These are phyloP conservation scores for Anacardium occidentale DNA, from an alignment of 345 rosid species.

Conservation along the genomic window DNA sequence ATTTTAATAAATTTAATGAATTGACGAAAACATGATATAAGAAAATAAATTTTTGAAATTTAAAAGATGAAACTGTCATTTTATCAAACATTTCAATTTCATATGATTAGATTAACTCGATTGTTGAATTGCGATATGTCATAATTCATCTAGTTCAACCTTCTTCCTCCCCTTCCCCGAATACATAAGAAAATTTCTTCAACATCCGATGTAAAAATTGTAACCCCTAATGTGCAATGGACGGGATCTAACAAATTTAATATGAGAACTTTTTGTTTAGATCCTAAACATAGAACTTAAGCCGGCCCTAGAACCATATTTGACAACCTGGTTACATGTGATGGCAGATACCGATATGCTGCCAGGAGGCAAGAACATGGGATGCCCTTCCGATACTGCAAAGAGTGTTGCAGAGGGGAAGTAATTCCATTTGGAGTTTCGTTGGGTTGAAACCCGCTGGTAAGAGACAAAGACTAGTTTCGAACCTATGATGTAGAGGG, in stretches of 20 bases:
- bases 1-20: too few relatives aligned
- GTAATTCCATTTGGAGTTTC: slow-evolving; percentile 83
- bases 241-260: too few relatives aligned
- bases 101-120: too few relatives aligned
- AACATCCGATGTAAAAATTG: slow-evolving; percentile 31
- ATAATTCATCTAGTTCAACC: too few relatives aligned
- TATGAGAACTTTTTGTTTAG: too few relatives aligned
- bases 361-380: slow-evolving; percentile 93
- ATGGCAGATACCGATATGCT: slow-evolving; percentile 74
- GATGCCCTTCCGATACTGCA: slow-evolving; percentile 67
- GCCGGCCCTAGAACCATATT: slow-evolving; percentile 45
- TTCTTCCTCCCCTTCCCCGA: not conserved
- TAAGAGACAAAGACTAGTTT: slow-evolving; percentile 73
- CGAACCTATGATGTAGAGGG: slow-evolving; percentile 85
- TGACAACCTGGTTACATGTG: slow-evolving; percentile 59
- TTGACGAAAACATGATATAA: too few relatives aligned
- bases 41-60: too few relatives aligned
- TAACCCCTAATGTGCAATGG: slow-evolving; percentile 63
- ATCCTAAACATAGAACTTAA: too few relatives aligned
- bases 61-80: too few relatives aligned
- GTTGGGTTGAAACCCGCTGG: slow-evolving; percentile 75
- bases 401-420: slow-evolving; percentile 63
- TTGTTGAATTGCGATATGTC: too few relatives aligned
- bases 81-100: too few relatives aligned
- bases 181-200: slow-evolving; percentile 55